Evolutionary conservation across 176 grass and related monocot species (phyloP), one percentile per base, ranked within the genome.

Genomic region (Raddia distichophylla): DNA sequence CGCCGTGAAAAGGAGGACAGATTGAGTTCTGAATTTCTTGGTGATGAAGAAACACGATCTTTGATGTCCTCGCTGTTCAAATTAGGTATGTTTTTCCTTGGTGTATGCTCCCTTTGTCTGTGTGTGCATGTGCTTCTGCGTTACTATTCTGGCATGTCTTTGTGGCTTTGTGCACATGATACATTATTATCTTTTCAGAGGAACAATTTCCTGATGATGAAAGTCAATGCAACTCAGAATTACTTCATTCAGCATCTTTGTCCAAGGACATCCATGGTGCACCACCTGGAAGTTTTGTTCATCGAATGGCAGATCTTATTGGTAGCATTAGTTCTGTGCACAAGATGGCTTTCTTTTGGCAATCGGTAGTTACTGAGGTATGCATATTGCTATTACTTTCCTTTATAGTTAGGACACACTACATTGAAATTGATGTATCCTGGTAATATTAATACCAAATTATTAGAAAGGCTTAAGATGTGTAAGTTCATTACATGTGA

Each of bases 341-440:
- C 79, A 99, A 95, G 84, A 91, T 95, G 89, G 91, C 82, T 44
- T 93, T 83, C 53, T 93, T 95, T 89, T 99, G 96, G 96, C 88
- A 73, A 19, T 86, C 60, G 20, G 60, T 99, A 69, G 60, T 95
- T 88, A 12, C 82, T 46, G 86, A 93, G 89, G 96, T 99, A 69
- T 73, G 82, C 69, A 10, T 75, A 17, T 81, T 79, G 67, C 43
- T 72, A 18, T 64, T 76, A 84, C 57, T 56, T 74, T 10, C 20
- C 14, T 14, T 64, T 42, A 4, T 78, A 18, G 43, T 54, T 72
- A 76, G 37, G 19, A 57, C 68, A 79, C 22, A 22, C 10, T 82
- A 67, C 22, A 13, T 61, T 83, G 44, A 18, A 69, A 60, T 47
- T 56, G 6, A 51, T 10, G 16, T 65, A 17, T 66, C 10, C 51